These are phyloP conservation scores for Pythium sp. DNA, from an alignment of 352 stramenopile species.

Conservation along the genomic window DNA sequence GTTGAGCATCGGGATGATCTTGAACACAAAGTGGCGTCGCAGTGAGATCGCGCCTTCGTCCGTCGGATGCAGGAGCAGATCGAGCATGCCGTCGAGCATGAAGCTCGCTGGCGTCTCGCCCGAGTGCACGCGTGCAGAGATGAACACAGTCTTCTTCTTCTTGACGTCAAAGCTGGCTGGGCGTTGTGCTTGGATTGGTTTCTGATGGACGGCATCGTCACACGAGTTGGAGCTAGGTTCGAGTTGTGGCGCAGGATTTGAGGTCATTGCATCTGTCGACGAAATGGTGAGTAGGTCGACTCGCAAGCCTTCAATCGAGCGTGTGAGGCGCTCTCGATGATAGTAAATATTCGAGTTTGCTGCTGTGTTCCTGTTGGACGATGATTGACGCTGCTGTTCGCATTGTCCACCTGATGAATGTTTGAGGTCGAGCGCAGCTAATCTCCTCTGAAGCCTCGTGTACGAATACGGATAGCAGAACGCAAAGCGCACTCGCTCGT, in stretches of 20 bases:
- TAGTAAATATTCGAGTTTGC: conserved; percentile 49
- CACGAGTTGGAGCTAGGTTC: neutral
- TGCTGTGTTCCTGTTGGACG: neutral
- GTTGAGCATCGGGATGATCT: conserved; percentile 84
- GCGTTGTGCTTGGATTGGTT: neutral
- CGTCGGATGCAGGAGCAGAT: conserved; percentile 40
- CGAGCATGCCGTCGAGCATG: conserved; percentile 60
- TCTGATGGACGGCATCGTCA: neutral
- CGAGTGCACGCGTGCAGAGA: conserved; percentile 77
- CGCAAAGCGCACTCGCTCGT: conserved; percentile 58
- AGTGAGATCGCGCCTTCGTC: conserved; percentile 49
- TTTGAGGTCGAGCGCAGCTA: conserved; percentile 37
- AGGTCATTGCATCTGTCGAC: conserved; percentile 18
- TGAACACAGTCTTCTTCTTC: conserved; percentile 46
- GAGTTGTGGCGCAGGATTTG: neutral
- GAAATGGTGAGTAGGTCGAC: conserved; percentile 76
- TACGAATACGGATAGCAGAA: conserved; percentile 81
- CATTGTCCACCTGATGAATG: neutral
- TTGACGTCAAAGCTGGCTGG: conserved; percentile 22
- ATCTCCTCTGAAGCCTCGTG: conserved; percentile 43
- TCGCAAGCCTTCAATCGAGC: conserved; percentile 48
- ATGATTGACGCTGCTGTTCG: neutral
- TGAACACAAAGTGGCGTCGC: conserved; percentile 65
- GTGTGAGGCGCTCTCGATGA: conserved; percentile 68
- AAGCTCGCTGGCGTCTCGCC: conserved; percentile 78